phyloP scores from a whole-genome alignment of 2,329 filamentous ascomycete genomes.

The Zymoseptoria tritici region DNA sequence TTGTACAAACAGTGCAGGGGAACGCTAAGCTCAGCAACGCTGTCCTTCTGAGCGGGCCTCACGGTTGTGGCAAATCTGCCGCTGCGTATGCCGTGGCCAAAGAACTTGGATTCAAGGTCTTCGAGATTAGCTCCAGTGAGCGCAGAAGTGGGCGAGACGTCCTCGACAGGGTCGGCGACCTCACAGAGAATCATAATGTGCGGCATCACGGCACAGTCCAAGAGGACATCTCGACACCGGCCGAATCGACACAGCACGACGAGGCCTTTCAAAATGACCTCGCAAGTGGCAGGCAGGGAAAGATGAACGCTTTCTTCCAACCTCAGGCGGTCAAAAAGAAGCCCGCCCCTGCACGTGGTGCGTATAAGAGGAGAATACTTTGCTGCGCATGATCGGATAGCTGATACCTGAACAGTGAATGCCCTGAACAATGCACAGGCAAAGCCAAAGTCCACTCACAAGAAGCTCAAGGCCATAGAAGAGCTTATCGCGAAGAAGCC shows the following conservation, averaged over 20 bases:
- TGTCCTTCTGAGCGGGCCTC: slow-evolving; percentile 80
- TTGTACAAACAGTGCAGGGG: slow-evolving; percentile 33
- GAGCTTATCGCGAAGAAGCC: slow-evolving; percentile 30
- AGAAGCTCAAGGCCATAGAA: slow-evolving; percentile 20
- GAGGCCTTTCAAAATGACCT: slow-evolving; percentile 50
- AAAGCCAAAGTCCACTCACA: slow-evolving; percentile 24
- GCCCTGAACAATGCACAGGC: slow-evolving; percentile 8
- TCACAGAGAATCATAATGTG: slow-evolving; percentile 92
- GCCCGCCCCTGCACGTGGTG: slow-evolving; percentile 3
- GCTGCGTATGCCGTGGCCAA: slow-evolving; percentile 86
- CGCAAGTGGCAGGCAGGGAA: slow-evolving; percentile 65
- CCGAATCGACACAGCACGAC: slow-evolving; percentile 32
- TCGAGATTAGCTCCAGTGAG: slow-evolving; percentile 83
- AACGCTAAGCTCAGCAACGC: slow-evolving; percentile 56
- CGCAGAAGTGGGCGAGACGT: slow-evolving; percentile 84
- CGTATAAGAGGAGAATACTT: not conserved
- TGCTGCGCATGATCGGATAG: not conserved
- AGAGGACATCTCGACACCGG: slow-evolving; percentile 22
- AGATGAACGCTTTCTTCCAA: slow-evolving; percentile 75
- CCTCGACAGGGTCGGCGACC: slow-evolving; percentile 85
- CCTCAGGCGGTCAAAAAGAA: slow-evolving; percentile 18
- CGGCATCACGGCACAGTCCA: slow-evolving; percentile 39
- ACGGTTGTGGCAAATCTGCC: slow-evolving; percentile 89
- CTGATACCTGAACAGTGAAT: not conserved
- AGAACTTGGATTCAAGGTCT: slow-evolving; percentile 86